These are phyloP conservation scores for Starmerella stigmatis DNA, from an alignment of 805 yeast species.

Conservation along the genomic window DNA sequence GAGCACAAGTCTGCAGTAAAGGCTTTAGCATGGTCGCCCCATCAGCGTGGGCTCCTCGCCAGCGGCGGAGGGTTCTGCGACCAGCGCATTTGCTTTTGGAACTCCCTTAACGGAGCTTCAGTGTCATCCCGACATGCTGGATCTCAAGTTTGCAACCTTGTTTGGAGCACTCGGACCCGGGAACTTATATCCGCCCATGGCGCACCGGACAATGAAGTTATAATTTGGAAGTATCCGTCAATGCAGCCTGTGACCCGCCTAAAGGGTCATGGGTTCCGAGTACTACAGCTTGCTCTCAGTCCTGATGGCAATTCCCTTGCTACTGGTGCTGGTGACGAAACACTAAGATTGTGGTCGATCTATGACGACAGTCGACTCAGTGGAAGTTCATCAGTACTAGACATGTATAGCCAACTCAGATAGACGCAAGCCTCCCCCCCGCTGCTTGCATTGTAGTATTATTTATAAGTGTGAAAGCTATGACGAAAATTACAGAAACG, in stretches of 20 bases:
- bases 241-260: conserved; percentile 89
- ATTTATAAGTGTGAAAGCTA: not conserved
- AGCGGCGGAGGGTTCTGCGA: conserved; percentile 98
- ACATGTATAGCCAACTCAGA: conserved; percentile 16
- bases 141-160: conserved; percentile 87
- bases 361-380: conserved; percentile 56
- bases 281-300: conserved; percentile 74
- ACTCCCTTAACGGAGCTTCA: conserved; percentile 65
- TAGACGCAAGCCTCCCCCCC: conserved; percentile 1
- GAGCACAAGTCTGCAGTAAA: conserved; percentile 94
- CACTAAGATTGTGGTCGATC: conserved; percentile 88
- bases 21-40: conserved; percentile 97
- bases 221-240: conserved; percentile 86
- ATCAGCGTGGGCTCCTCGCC: conserved; percentile 84
- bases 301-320: conserved; percentile 96
- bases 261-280: conserved; percentile 90
- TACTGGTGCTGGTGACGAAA: conserved; percentile 98
- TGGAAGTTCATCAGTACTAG: conserved; percentile 6
- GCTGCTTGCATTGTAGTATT: too few relatives aligned
- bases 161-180: conserved; percentile 86
- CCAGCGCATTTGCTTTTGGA: conserved; percentile 83
- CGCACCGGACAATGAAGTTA: conserved; percentile 77
- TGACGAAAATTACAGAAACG: too few relatives aligned
- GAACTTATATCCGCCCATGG: conserved; percentile 95
- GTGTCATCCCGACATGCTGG: conserved; percentile 84